Percentiles rank a stretch among this genome's conserved stretches.
These are phyloP conservation scores for Syzygium aqueum DNA, from an alignment of 345 rosid genomes.

Conservation along the genomic window DNA sequence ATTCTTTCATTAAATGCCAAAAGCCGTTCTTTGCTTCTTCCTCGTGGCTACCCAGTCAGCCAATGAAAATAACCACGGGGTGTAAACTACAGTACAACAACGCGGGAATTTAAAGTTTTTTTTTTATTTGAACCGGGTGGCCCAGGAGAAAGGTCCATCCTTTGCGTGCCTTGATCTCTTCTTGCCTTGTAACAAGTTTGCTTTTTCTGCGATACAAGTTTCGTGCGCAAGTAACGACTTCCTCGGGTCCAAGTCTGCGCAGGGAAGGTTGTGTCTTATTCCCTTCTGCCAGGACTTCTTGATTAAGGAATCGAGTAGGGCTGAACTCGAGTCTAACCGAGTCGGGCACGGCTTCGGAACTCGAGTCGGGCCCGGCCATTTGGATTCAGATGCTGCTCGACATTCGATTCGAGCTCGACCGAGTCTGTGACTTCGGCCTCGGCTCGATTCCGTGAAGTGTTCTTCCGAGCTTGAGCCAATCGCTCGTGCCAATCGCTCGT, in stretches of 20 bases:
- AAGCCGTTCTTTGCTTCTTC: neutral
- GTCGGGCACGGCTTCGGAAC: neutral
- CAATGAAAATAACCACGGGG: neutral
- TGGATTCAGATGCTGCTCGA: neutral
- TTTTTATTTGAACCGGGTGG: neutral
- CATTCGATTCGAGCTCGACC: rapidly evolving
- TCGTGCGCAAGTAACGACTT: too few species aligned
- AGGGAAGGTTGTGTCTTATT: too few species aligned
- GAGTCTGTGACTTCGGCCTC: neutral
- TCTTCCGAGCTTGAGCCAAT: neutral
- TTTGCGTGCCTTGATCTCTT: neutral
- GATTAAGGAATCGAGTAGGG: neutral
- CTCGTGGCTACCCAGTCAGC: neutral
- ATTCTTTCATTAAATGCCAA: neutral
- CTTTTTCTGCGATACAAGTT: neutral
- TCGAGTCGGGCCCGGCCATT: neutral
- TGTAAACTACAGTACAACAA: neutral
- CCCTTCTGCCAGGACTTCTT: neutral
- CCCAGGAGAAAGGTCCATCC: neutral
- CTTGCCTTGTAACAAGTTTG: neutral
- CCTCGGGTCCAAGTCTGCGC: too few species aligned
- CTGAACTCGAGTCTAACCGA: neutral
- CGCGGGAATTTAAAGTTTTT: neutral
- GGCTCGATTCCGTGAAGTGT: rapidly evolving
- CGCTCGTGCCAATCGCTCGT: too few species aligned